Conservation (phyloP, 139 green algal genomes). For the Chlorella sp. region DNA sequence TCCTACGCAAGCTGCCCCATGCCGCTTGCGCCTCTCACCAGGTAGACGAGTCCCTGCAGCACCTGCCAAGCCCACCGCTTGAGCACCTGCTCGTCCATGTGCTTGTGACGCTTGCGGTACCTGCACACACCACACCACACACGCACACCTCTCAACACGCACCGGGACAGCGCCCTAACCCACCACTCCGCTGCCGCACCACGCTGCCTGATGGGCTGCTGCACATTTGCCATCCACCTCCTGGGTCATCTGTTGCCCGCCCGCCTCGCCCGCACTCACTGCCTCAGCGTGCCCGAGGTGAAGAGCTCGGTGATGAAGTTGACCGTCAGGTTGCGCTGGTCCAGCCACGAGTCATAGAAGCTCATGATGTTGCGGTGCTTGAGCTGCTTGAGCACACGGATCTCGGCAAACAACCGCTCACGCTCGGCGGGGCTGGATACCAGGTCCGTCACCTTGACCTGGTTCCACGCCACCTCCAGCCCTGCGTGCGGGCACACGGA, state of each 20-base stretch:
- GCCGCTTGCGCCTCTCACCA: no score
- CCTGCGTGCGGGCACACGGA: not conserved
- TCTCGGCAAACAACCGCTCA: slow-evolving; percentile 90
- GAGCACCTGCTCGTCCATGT: slow-evolving; percentile 82
- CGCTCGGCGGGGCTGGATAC: slow-evolving; percentile 50
- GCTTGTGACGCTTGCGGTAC: slow-evolving; percentile 93
- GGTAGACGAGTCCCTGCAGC: slow-evolving; percentile 92
- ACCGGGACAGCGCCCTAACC: not conserved
- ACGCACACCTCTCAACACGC: not conserved
- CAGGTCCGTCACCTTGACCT: slow-evolving; percentile 75
- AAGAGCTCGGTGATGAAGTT: slow-evolving; percentile 99
- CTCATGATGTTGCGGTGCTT: slow-evolving; percentile 98
- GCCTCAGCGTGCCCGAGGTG: slow-evolving; percentile 90
- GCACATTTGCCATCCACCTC: not conserved
- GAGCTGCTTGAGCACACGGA: slow-evolving; percentile 94
- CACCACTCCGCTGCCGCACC: not conserved
- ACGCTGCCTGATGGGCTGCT: not conserved
- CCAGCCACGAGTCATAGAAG: slow-evolving; percentile 94
- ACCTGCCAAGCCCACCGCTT: slow-evolving; percentile 98
- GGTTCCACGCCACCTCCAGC: slow-evolving; percentile 95
- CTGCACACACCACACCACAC: slow-evolving; percentile 25
- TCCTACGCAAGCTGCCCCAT: no score
- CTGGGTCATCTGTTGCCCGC: not conserved
- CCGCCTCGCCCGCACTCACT: slow-evolving; percentile 55
- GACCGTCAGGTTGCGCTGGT: slow-evolving; percentile 77